Evolutionary conservation across 371 early-diverging fungal species (phyloP), one percentile per base, ranked within the genome.

Genomic region (Nematocida sp.): DNA sequence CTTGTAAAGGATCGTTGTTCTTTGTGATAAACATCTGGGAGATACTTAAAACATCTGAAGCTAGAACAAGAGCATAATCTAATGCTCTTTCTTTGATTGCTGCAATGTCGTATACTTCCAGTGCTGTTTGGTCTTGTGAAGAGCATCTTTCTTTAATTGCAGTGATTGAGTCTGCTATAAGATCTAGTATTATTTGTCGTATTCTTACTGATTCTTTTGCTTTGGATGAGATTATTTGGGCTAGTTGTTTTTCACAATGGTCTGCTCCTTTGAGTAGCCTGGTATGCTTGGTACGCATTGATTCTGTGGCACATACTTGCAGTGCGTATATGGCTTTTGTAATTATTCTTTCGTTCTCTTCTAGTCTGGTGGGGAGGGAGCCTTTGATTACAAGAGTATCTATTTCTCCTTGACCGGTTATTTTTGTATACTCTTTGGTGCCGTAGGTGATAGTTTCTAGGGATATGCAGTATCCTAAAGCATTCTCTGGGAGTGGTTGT

Each of bases 21-120:
- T 77, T 78, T 32, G 80, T 79, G 40, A 83, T 76, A 23, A 83
- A 75, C 78, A 80, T 79, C 54, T 83, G 82, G 4, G 80, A 74
- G 13, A 78, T 77, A 51, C 77, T 77, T 40, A 81, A 65, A 19
- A 82, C 37, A 25, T 57, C 66, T n/a, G 76, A 46, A 5, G 79
- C 27, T 38, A 83, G 78, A 41, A 80, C 79, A 11, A 79, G 31
- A 0, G 81, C 79, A 63, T 80, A 83, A 45, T 62, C 48, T 1
- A 81, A 32, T 11, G 80, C 79, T 43, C 67, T 76, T 31, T 75
- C 51, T 53, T 78, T 79, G 34, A 63, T 61, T n/a, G 54, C 65
- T 41, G 77, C 76, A 19, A 77, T 52, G 53, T 79, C 79, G 58
- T 54, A 77, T n/a, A 77, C 53, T 2, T 62, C 77, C 27, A 62